Conservation (phyloP, 305 asterid genomes). For the Fraxinus sp. region DNA sequence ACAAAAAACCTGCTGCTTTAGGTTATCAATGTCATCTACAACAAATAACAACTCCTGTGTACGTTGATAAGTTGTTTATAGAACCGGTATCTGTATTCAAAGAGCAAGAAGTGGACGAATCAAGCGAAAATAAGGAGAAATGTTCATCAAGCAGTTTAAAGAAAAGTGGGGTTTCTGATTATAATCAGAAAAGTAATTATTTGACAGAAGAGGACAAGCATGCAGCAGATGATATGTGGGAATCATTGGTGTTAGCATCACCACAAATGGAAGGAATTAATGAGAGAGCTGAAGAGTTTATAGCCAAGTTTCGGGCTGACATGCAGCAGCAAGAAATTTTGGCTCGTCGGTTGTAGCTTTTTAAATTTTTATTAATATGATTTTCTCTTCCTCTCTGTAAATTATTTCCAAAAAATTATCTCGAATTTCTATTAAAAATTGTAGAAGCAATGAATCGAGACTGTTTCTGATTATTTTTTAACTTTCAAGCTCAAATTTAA, state of each 20-base stretch:
- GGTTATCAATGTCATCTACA: not conserved
- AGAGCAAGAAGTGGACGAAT: conserved; percentile 9
- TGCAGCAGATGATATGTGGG: conserved; percentile 80
- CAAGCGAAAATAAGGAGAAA: conserved; percentile 8
- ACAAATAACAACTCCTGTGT: conserved; percentile 41
- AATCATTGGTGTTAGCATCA: conserved; percentile 55
- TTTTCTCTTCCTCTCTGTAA: not conserved
- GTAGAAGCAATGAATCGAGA: not conserved
- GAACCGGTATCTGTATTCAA: conserved; percentile 30
- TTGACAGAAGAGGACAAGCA: not conserved
- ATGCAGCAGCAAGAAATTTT: conserved; percentile 56
- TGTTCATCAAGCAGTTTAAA: conserved; percentile 16
- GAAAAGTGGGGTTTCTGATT: conserved; percentile 9
- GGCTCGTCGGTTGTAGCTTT: conserved; percentile 48
- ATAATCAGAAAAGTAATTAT: not conserved
- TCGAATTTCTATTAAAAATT: not conserved
- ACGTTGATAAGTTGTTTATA: conserved; percentile 59
- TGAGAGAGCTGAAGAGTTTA: conserved; percentile 83
- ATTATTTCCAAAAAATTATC: not conserved
- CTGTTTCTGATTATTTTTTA: not conserved
- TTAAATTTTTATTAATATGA: not conserved
- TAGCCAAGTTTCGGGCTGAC: conserved; percentile 57
- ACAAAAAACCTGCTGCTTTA: conserved; percentile 13
- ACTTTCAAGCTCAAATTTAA: too few species aligned
- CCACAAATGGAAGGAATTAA: conserved; percentile 64